phyloP scores from a whole-genome alignment of 169 alveolate species.

The Plasmodium relictum region DNA sequence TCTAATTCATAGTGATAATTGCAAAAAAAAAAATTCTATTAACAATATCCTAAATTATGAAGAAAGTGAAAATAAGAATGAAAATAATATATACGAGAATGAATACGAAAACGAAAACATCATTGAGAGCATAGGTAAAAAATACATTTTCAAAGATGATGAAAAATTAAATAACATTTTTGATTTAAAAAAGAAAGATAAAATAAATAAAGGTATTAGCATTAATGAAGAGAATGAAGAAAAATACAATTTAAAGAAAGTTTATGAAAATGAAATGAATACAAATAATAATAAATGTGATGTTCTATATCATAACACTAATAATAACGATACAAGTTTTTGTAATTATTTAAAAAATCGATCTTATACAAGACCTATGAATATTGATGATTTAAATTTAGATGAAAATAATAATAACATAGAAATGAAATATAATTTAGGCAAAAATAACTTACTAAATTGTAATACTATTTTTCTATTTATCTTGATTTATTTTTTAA shows the following conservation, averaged over 20 bases:
- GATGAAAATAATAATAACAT: background rate
- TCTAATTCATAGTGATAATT: background rate
- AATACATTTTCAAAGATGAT: conserved; percentile 9
- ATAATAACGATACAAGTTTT: background rate
- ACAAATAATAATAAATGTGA: background rate
- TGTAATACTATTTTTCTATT: conserved; percentile 11
- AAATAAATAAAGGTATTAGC: background rate
- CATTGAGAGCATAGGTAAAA: conserved; percentile 6
- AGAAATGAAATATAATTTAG: background rate
- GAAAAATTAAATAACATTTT: conserved; percentile 29
- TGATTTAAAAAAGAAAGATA: conserved; percentile 13
- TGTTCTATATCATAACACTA: background rate
- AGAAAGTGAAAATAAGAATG: background rate
- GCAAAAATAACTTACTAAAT: background rate
- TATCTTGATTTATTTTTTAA: conserved; percentile 38
- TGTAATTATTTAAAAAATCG: conserved; percentile 37
- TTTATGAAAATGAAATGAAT: background rate
- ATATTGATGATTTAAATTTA: conserved; percentile 38
- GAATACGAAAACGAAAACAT: background rate
- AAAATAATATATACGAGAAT: background rate
- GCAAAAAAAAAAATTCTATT: too few species aligned
- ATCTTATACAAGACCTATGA: conserved; percentile 56
- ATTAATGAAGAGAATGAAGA: background rate
- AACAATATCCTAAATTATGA: too few species aligned
- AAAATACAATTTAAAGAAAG: too few species aligned